These are phyloP conservation scores for Diplogelasinospora grovesii DNA, from an alignment of 495 filamentous ascomycete genomes.

Conservation along the genomic window DNA sequence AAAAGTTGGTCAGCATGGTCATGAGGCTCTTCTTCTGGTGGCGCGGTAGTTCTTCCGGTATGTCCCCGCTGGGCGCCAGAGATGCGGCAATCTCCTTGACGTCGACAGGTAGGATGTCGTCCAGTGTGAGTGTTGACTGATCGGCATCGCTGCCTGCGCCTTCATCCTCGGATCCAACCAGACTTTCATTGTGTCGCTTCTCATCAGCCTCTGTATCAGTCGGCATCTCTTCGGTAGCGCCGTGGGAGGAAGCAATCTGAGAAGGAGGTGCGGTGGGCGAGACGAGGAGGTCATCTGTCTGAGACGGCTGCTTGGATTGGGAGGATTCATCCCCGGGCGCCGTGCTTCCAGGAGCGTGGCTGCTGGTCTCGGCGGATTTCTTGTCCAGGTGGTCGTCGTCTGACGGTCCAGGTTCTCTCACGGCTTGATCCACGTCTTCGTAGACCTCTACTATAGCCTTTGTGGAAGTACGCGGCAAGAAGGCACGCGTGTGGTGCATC, in stretches of 20 bases:
- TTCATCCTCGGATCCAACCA: slow-evolving; percentile 60
- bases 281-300: no score
- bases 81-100: slow-evolving; percentile 54
- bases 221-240: slow-evolving; percentile 37
- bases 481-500: slow-evolving; percentile 71
- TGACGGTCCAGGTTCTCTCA: slow-evolving; percentile 70
- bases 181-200: slow-evolving; percentile 43
- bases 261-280: slow-evolving; percentile 17
- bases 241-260: no score
- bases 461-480: slow-evolving; percentile 78
- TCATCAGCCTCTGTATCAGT: slow-evolving; percentile 47
- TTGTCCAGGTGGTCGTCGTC: slow-evolving; percentile 51
- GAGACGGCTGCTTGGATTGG: no score
- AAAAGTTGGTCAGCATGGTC: slow-evolving; percentile 94
- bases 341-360: no score
- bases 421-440: slow-evolving; percentile 83
- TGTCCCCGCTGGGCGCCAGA: slow-evolving; percentile 55
- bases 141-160: slow-evolving; percentile 67
- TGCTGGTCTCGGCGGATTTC: slow-evolving; percentile 7
- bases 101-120: slow-evolving; percentile 52
- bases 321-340: no score
- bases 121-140: slow-evolving; percentile 40
- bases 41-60: slow-evolving; percentile 72
- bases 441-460: slow-evolving; percentile 96
- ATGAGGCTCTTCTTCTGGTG: slow-evolving; percentile 87